Evolutionary conservation across 2,329 filamentous ascomycete species (phyloP).

Genomic region (Calonectria multiphialidica): DNA sequence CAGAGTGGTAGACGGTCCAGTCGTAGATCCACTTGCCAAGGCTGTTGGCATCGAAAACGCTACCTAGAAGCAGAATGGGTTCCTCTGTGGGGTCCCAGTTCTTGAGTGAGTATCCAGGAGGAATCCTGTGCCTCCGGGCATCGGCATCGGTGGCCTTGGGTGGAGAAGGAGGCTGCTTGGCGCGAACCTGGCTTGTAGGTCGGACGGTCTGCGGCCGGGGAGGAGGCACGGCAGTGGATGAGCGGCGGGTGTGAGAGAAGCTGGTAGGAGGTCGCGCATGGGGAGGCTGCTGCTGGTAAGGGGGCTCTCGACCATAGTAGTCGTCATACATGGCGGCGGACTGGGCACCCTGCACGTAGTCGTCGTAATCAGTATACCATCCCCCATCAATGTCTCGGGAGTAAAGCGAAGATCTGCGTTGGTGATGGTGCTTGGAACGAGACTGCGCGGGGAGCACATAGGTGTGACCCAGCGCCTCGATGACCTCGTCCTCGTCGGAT

Average conservation of each 20-base stretch:
- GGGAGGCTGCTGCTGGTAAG: slow-evolving; percentile 52
- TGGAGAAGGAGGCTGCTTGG: slow-evolving; percentile 48
- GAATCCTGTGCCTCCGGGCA: slow-evolving; percentile 78
- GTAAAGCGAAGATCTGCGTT: slow-evolving; percentile 49
- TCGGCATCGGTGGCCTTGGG: slow-evolving; percentile 70
- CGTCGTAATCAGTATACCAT: slow-evolving; percentile 70
- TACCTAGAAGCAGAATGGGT: slow-evolving; percentile 93
- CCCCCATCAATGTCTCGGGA: slow-evolving; percentile 60
- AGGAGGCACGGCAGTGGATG: slow-evolving; percentile 60
- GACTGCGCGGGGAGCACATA: slow-evolving; percentile 66
- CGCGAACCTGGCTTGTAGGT: slow-evolving; percentile 49
- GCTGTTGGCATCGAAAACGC: slow-evolving; percentile 97
- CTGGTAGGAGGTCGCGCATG: slow-evolving; percentile 55
- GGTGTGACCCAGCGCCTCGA: slow-evolving; percentile 66
- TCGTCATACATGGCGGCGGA: slow-evolving; percentile 48
- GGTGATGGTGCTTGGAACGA: slow-evolving; percentile 51
- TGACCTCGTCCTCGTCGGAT: slow-evolving; percentile 73
- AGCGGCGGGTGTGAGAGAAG: slow-evolving; percentile 58
- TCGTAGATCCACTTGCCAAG: slow-evolving; percentile 99
- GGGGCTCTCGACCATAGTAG: slow-evolving; percentile 51
- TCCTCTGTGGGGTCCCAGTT: slow-evolving; percentile 98
- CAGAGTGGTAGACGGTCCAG: slow-evolving; percentile 95
- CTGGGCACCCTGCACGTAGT: slow-evolving; percentile 63
- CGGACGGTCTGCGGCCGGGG: slow-evolving; percentile 66
- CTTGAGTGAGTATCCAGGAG: slow-evolving; percentile 92